Evolutionary conservation across 371 early-diverging fungal species (phyloP).

Genomic region (Choanephora cucurbitarum): DNA sequence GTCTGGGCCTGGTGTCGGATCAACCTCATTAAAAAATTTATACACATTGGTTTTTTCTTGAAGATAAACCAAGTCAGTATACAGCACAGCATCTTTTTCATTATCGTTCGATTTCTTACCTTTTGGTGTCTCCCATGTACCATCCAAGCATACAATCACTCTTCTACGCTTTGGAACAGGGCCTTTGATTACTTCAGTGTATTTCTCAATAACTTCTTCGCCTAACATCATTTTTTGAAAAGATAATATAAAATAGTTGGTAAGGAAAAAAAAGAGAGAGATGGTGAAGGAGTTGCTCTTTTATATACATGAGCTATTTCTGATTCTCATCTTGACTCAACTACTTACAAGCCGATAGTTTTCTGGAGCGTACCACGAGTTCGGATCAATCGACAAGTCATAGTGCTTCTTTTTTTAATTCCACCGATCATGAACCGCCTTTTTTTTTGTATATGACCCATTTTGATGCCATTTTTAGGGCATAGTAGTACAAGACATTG

Average conservation of each 20-base stretch:
- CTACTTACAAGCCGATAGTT: too few relatives aligned
- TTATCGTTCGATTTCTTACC: slow-evolving; percentile 20
- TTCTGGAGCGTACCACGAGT: neutral
- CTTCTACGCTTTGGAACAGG: slow-evolving; percentile 14
- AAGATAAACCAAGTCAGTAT: neutral
- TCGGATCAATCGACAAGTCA: neutral
- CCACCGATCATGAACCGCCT: neutral
- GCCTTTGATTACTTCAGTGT: neutral
- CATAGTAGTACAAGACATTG: neutral
- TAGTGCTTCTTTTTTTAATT: neutral
- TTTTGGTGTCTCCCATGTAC: slow-evolving; percentile 45
- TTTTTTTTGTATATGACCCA: too few relatives aligned
- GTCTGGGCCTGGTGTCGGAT: neutral
- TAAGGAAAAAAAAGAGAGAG: neutral
- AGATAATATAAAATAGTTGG: neutral
- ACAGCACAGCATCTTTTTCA: too few relatives aligned
- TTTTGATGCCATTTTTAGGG: neutral
- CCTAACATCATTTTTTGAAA: neutral
- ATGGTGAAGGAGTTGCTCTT: too few relatives aligned
- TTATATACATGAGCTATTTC: too few relatives aligned
- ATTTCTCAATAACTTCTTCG: neutral
- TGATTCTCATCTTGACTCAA: too few relatives aligned
- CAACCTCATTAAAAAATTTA: slow-evolving; percentile 19
- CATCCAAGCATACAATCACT: slow-evolving; percentile 41
- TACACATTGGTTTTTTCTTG: slow-evolving; percentile 40